These are phyloP conservation scores for Echium plantagineum DNA, from an alignment of 257 asterid genomes.

Conservation along the genomic window DNA sequence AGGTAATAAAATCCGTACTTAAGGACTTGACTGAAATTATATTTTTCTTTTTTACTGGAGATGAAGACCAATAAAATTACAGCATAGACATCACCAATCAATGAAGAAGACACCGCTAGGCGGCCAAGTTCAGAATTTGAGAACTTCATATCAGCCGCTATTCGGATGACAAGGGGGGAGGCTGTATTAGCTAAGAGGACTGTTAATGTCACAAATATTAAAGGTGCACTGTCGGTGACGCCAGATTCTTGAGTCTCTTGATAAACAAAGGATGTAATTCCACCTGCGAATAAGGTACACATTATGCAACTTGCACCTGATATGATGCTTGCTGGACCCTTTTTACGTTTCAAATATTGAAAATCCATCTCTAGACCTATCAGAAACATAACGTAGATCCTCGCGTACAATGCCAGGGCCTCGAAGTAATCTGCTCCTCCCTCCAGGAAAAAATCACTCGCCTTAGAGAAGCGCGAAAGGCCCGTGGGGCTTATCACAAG, in stretches of 20 bases:
- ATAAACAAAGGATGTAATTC: too few relatives aligned
- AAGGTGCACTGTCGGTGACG: constrained; percentile 32
- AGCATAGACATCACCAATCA: constrained; percentile 59
- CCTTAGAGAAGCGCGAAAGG: constrained; percentile 35
- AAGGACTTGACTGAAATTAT: constrained; percentile 23
- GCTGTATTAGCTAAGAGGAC: constrained; percentile 72
- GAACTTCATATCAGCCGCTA: constrained; percentile 77
- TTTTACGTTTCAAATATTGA: too few relatives aligned
- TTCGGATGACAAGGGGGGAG: constrained; percentile 63
- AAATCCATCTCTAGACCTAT: too few relatives aligned
- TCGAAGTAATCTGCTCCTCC: constrained; percentile 63
- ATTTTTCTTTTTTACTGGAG: constrained; percentile 19
- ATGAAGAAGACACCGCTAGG: constrained; percentile 64
- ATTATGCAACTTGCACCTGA: too few relatives aligned
- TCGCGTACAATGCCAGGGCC: constrained; percentile 38
- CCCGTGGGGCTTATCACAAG: constrained; percentile 90
- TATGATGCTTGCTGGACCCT: too few relatives aligned
- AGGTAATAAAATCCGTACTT: constrained; percentile 28
- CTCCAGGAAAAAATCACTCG: constrained; percentile 45
- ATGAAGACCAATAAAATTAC: constrained; percentile 47
- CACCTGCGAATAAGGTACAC: too few relatives aligned
- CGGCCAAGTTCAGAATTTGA: constrained; percentile 76
- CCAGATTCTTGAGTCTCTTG: constrained; percentile 25
- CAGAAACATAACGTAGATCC: too few relatives aligned
- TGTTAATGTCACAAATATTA: constrained; percentile 48